Evolutionary conservation across 164 flowering plant genomes (phyloP), one percentile per base, ranked within the genome.

Genomic region (Magnolia changhungtana): DNA sequence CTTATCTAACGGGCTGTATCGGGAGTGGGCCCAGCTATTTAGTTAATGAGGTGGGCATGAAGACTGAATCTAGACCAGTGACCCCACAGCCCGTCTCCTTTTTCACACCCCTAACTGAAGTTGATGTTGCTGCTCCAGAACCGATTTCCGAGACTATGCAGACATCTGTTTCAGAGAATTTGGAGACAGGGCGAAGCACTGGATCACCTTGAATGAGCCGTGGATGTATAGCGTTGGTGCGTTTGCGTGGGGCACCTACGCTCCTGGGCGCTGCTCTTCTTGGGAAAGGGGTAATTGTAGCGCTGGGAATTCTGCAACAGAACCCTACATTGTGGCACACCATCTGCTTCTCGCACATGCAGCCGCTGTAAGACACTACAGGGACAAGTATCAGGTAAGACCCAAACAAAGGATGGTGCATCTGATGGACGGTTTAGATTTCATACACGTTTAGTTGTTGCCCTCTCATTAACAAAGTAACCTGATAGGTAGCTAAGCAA

Each of bases 321-420:
- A 93, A 79, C 93, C 96, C 14, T 92, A 90, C 79, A 69, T 81
- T 13, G 96, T 74, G 9, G 81, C 74, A 8, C 96, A 93, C 76
- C 74, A 93, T 77, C 64, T 80, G 37, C 76, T 93, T 82, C 79
- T 93, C 11, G 84, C 96, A 7, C 98, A 93, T 90, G 94, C 93
- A 70, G 84, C 96, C 18, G 87, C 84, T 72, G 89, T 81, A 24
- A 87, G 71, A 59, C 73, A 90, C 71, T 91, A 51, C 58, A 83
- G 71, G 69, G 67, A 78, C 6, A 83, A 81, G 20, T 90, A 84
- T 37, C 83, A 87, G 81, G 90, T 86, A 29, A 73, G 45, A 4
- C 13, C 21, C 27, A 13, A 24, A 9, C 24, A 37, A 37, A 4
- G 45, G 45, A 5, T 37, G 45, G 5, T 37, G 0, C 45, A 37